Evolutionary conservation across 192 early-diverging fungal genomes (phyloP).

Genomic region (Entomortierella beljakovae): DNA sequence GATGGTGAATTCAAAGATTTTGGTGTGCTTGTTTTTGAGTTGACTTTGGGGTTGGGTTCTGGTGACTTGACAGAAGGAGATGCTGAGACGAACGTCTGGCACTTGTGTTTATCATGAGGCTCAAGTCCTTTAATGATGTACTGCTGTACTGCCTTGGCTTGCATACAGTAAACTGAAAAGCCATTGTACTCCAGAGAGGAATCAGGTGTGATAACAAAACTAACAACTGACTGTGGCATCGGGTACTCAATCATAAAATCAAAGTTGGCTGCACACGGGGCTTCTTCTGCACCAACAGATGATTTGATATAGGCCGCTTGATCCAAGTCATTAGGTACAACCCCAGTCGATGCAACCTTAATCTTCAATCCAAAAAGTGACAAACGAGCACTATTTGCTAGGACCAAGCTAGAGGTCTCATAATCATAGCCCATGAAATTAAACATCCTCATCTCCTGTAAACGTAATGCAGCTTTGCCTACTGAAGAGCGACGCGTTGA

Average conservation of each 20-base stretch:
- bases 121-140: slow-evolving; percentile 48
- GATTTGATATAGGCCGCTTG: slow-evolving; percentile 30
- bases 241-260: slow-evolving; percentile 63
- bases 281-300: neutral
- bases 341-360: slow-evolving; percentile 15
- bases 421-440: slow-evolving; percentile 59
- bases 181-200: slow-evolving; percentile 52
- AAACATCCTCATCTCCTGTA: slow-evolving; percentile 57
- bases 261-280: slow-evolving; percentile 31
- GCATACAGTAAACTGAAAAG: slow-evolving; percentile 56
- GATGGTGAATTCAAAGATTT: slow-evolving; percentile 25
- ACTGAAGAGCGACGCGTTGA: slow-evolving; percentile 44
- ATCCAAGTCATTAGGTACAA: neutral
- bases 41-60: slow-evolving; percentile 13
- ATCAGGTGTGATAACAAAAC: slow-evolving; percentile 56
- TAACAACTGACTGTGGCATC: slow-evolving; percentile 54
- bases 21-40: slow-evolving; percentile 8
- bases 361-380: slow-evolving; percentile 57
- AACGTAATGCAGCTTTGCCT: slow-evolving; percentile 43
- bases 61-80: slow-evolving; percentile 6
- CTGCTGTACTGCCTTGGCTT: slow-evolving; percentile 60
- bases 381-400: slow-evolving; percentile 59
- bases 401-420: slow-evolving; percentile 41
- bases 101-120: slow-evolving; percentile 39
- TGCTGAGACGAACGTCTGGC: slow-evolving; percentile 35